phyloP scores from a whole-genome alignment of 2,329 filamentous ascomycete species.

The Esteya vermicola region DNA sequence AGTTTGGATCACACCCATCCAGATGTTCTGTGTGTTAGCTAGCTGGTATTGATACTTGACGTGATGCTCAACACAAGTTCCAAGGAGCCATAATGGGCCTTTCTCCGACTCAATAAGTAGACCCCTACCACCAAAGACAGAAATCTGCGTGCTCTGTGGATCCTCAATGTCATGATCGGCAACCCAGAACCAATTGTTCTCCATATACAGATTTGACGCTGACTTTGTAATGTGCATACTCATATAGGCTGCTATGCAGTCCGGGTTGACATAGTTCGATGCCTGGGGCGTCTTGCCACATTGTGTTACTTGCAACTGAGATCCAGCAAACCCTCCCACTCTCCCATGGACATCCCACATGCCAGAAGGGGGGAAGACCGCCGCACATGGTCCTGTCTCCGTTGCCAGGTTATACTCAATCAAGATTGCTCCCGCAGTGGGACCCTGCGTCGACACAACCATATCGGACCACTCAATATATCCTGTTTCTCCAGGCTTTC shows the following conservation, averaged over 20 bases:
- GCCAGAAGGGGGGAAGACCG: slow-evolving; percentile 25
- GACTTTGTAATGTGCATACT: slow-evolving; percentile 25
- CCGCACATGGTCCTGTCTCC: slow-evolving; percentile 12
- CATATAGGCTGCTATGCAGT: slow-evolving; percentile 23
- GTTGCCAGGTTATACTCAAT: slow-evolving; percentile 59
- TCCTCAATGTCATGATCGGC: slow-evolving; percentile 37
- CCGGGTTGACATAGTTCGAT: slow-evolving; percentile 15
- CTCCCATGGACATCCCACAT: slow-evolving; percentile 68
- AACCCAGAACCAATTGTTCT: slow-evolving; percentile 37
- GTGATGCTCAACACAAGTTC: slow-evolving; percentile 45
- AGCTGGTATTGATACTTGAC: slow-evolving; percentile 51
- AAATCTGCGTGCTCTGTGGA: slow-evolving; percentile 15
- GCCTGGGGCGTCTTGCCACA: slow-evolving; percentile 42
- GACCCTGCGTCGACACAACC: slow-evolving; percentile 53
- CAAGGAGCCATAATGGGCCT: slow-evolving; percentile 40
- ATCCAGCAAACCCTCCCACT: slow-evolving; percentile 57
- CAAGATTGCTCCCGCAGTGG: slow-evolving; percentile 52
- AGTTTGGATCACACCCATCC: slow-evolving; percentile 47
- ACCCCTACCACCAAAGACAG: slow-evolving; percentile 18
- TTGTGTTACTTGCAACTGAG: slow-evolving; percentile 49
- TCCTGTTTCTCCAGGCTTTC: slow-evolving; percentile 45
- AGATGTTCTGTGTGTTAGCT: slow-evolving; percentile 39
- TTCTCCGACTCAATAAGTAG: slow-evolving; percentile 21
- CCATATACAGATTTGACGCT: slow-evolving; percentile 25
- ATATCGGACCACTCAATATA: slow-evolving; percentile 58